Evolutionary conservation across 768 basidiomycete genomes (phyloP), one percentile per base, ranked within the genome.

Genomic region (Phanerochaete sordida): DNA sequence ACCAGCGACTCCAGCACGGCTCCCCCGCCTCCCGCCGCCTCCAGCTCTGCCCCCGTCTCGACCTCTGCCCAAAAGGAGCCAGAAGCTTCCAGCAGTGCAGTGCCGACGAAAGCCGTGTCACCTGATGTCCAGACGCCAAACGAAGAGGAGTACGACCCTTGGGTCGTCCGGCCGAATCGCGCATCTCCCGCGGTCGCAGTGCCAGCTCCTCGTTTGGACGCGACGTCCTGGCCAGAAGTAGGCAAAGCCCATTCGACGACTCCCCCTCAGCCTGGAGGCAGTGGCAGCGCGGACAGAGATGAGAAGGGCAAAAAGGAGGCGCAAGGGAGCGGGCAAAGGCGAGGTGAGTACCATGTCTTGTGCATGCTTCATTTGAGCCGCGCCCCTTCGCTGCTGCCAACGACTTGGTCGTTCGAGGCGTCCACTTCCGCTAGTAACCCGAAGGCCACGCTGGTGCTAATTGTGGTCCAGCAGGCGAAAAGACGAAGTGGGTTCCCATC

Each of bases 401-500:
- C 4, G 8, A 11, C 26, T 50, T 58, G 44, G 46, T 47, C 9
- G 26, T 48, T 26, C 57, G 51, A 57, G 35, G 51, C 57, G 59
- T 45, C 31, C 45, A 13, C 47, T 35, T 63, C 27, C 54, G 3
- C 23, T 56, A 46, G 28, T 30, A 45, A 26, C n/a, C 24, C 39
- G 50, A 52, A 43, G 11, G 7, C 39, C 8, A 43, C 8, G 8
- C 19, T 19, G 8, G 19, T 11, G 39, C 49, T 45, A 3, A 46
- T 51, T 15, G 3, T 23, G 16, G 13, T 46, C 15, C 31, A n/a
- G 60, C 60, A 80, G 81, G 74, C 63, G 83, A 83, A 70, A 85
- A 84, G 72, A 71, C 79, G 5, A 86, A 85, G 72, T 86, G 85
- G 85, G 77, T 81, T 0, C 76, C 77, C n/a, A 82, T 86, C 45